Evolutionary conservation across 805 yeast genomes (phyloP), one percentile per base, ranked within the genome.

Genomic region (Candida manassasensis): DNA sequence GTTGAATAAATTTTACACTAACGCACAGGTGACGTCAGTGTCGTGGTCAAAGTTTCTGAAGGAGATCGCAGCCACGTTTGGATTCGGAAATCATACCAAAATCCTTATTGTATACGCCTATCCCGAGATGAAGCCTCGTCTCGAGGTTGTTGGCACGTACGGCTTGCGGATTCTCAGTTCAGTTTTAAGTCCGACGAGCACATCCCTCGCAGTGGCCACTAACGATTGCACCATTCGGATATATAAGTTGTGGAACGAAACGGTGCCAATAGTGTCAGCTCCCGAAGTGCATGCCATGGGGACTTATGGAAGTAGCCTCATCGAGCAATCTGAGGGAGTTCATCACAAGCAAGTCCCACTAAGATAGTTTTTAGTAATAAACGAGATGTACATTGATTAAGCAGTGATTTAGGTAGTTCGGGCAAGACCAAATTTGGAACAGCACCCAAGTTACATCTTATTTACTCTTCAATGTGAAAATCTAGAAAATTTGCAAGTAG

Each of bases 221-320:
- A 84, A 79, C 50, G 95, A 87, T 55, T 81, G 79, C 41, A 80
- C 93, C 0, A 74, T 88, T 2, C 58, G 90, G 37, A 79, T 88
- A 29, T 86, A 82, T 56, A 71, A 77, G 33, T 44, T 87, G 5
- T 88, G 96, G 95, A 61, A 47, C 2, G 33, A 36, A 19, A 29
- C 74, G 30, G 52, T 58, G 6, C 44, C 57, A 12, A 61, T 63
- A 6, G 38, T 38, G 11, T 27, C 21, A n/a, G 22, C 74, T 29
- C 44, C 54, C 4, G 68, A 63, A 21, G 52, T 69, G 7, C 69
- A 64, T 38, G 42, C 44, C 8, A 11, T 15, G 14, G 56, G 54
- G 1, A 35, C 38, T 5, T 53, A 48, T 35, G 53, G 52, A 4
- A 55, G 61, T 36, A 32, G 46, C 4, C 21, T 55, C 6, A 50